Conservation (phyloP, 345 rosid genomes). For the Rhizophora apiculata region DNA sequence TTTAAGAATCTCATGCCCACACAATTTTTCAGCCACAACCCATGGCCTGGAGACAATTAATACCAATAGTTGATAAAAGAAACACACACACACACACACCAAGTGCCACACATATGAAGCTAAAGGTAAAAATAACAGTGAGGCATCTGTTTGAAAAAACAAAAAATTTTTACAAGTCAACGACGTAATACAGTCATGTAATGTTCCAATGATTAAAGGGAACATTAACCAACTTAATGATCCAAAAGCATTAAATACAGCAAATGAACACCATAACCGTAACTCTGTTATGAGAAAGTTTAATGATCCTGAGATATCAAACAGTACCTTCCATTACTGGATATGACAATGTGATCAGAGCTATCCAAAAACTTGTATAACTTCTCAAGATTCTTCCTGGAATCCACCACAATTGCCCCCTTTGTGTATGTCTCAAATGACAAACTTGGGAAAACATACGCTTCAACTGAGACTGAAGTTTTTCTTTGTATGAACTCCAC, state of each 20-base stretch:
- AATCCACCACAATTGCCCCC: conserved; percentile 30
- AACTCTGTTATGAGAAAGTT: background rate
- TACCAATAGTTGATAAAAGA: background rate
- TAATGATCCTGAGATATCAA: background rate
- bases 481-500: conserved; percentile 33
- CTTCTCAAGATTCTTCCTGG: conserved; percentile 19
- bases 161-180: background rate
- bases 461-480: conserved; percentile 27
- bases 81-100: background rate
- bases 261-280: background rate
- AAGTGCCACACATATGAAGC: background rate
- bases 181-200: too few relatives aligned
- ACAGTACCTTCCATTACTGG: conserved; percentile 40
- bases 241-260: background rate
- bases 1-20: background rate
- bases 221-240: too few relatives aligned
- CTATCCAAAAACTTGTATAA: conserved; percentile 30
- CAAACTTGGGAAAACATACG: conserved; percentile 35
- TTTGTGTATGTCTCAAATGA: conserved; percentile 27
- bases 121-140: background rate
- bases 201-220: too few relatives aligned
- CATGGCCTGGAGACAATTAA: conserved; percentile 39
- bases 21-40: conserved; percentile 27
- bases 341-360: conserved; percentile 35
- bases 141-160: background rate